Evolutionary conservation across 2,329 filamentous ascomycete genomes (phyloP), one percentile per base, ranked within the genome.

Genomic region (Microcera coccophila): DNA sequence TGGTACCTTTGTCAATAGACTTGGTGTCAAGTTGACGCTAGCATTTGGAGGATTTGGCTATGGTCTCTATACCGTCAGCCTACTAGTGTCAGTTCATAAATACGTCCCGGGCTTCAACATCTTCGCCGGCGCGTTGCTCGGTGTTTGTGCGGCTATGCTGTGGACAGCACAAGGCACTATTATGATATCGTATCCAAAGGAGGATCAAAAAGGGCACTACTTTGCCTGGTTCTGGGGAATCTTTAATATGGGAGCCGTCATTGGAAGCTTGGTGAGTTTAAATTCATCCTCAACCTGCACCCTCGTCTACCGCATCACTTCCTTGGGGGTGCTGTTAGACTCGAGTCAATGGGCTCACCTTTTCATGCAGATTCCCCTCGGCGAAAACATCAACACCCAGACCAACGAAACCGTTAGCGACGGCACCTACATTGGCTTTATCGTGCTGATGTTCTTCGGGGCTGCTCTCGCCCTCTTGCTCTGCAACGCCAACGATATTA

Each of bases 171-270:
- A 91, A 66, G 87, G 87, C 44, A 82, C 85, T 44, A 88, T 90
- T 61, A 90, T 91, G 84, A 91, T 95, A 78, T 82, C 86, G 26
- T 95, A 95, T 63, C 90, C 90, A 0, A 73, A 78, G 12, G 90
- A 95, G 67, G 68, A 79, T 26, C 78, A 81, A 49, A 95, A 95
- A 74, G 90, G 90, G 37, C 82, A 83, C 49, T 95, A 89, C 66
- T 94, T 95, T 64, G 86, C 86, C 48, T 83, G 82, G 71, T 95
- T 95, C 70, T 95, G 90, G 90, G 82, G 90, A 62, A 94, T 96
- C 60, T 96, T 95, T 75, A 95, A 95, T 67, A 67, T 93, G 47
- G 90, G 90, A 52, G 90, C 83, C 59, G 90, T 95, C 47, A 87
- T 96, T 65, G 90, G 90, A 48, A 82, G 84, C 57, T 64, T 83